Conservation (phyloP, 208 protist species). For the Crithidia fasciculata region DNA sequence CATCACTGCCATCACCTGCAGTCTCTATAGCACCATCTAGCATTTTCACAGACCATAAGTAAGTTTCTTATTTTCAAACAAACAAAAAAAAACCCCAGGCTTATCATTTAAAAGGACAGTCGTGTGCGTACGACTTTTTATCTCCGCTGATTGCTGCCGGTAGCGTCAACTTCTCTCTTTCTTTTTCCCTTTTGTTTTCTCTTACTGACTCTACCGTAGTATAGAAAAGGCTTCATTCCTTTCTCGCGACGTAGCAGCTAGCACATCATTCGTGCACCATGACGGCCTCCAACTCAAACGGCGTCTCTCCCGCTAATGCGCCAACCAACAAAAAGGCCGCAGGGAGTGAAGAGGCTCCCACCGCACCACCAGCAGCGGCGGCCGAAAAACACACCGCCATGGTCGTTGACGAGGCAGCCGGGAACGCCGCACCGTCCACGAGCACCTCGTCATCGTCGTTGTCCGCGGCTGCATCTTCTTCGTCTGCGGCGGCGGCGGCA, state of each 20-base stretch:
- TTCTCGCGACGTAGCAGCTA: background rate
- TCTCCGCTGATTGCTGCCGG: too few species aligned
- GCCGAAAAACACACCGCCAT: constrained; percentile 3
- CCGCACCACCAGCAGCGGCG: too few species aligned
- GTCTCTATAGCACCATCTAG: too few species aligned
- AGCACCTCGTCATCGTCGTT: background rate
- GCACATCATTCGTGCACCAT: background rate
- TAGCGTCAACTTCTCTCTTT: too few species aligned
- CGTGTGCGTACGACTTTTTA: too few species aligned
- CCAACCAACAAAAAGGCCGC: background rate
- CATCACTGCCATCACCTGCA: too few species aligned
- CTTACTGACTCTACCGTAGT: background rate
- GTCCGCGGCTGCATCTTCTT: background rate
- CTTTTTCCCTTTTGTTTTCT: background rate
- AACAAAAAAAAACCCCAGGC: background rate
- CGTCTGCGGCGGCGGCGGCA: background rate
- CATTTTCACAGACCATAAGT: too few species aligned
- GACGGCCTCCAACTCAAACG: constrained; percentile 13
- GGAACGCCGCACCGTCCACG: background rate
- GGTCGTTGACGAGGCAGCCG: background rate
- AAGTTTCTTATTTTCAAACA: background rate
- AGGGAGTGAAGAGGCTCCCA: background rate
- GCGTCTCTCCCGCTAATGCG: background rate
- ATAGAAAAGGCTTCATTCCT: too few species aligned
- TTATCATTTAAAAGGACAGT: too few species aligned